Base-by-base conservation (phyloP, 805 yeast species). In the Cyberlindnera xishuangbannaensis region DNA sequence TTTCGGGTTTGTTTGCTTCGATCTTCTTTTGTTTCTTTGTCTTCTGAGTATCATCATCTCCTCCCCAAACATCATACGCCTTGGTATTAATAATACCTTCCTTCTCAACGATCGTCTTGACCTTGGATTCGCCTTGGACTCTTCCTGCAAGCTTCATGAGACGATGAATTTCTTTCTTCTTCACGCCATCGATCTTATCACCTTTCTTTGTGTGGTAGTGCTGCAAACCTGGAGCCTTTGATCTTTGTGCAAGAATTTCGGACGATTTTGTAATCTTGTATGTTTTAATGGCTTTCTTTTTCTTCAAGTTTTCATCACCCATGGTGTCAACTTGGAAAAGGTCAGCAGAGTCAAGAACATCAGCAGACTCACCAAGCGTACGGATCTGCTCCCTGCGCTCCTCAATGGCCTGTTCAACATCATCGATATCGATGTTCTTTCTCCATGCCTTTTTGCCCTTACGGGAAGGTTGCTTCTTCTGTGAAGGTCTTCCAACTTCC, bases 371-470 rank as follows among this genome's bases (percentile, higher is more conserved):
- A 27, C 62, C 63, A 38, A 85, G 83, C 28, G 66, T 61, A 31
- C 67, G 67, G 37, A 71, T 61, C 42, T 76, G 75, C 32, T 85
- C 94, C 37, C 86, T 67, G 32, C 68, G 67, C 27, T 72, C 76
- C 46, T 80, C 90, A 25, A 90, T 62, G 10, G 81, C 82, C 20
- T 61, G 58, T 51, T 83, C 86, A 30, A 92, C 65, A 43, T 86
- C 96, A 16, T 75, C 77, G 14, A 92, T 63, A 56, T 92, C 95
- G 38, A 92, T 83, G 58, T 92, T 85, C 60, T 86, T 86, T 56
- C 95, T 76, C 94, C 97, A 85, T 5, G 95, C 78, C 55, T 73
- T 80, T 69, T 84, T 90, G 27, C 95, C 95, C 65, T 92, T 92
- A 52, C 97, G 72, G 7, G 96, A 86, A 5, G 82, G 53, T 60